These are phyloP conservation scores for Xylariaceae sp. DNA, from an alignment of 2,329 filamentous ascomycete genomes.

Conservation along the genomic window DNA sequence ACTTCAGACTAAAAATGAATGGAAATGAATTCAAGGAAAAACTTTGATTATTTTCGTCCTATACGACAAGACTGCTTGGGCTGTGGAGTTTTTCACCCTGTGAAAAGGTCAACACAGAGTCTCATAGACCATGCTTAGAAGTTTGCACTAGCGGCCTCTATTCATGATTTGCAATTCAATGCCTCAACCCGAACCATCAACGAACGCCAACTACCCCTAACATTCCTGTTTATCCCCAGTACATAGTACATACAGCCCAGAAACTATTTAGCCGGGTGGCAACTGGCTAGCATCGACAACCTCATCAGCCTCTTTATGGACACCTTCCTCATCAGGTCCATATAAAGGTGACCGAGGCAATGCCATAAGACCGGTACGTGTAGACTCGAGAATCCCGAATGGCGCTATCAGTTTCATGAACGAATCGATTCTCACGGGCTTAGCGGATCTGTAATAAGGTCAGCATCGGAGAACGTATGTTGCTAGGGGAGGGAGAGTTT, in stretches of 20 bases:
- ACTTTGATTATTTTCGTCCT: not conserved
- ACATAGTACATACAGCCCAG: not conserved
- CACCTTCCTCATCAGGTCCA: slow-evolving; percentile 59
- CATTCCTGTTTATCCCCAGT: not conserved
- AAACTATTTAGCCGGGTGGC: slow-evolving; percentile 65
- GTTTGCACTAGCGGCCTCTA: slow-evolving; percentile 20
- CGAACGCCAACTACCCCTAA: slow-evolving; percentile 14
- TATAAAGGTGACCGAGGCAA: slow-evolving; percentile 86
- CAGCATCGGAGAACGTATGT: slow-evolving; percentile 12
- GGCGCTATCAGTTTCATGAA: slow-evolving; percentile 94
- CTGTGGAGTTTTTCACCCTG: not conserved
- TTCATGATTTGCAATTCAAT: slow-evolving; percentile 14
- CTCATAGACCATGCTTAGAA: slow-evolving; percentile 7
- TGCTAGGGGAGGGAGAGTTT: not conserved
- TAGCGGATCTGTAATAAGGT: slow-evolving; percentile 63
- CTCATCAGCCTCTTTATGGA: slow-evolving; percentile 82
- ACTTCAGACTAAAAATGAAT: not conserved
- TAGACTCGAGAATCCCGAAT: slow-evolving; percentile 94
- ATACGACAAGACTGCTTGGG: not conserved
- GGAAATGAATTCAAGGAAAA: not conserved
- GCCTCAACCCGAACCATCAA: slow-evolving; percentile 10
- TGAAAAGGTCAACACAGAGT: slow-evolving; percentile 3
- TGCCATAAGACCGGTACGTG: slow-evolving; percentile 93
- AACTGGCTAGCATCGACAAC: slow-evolving; percentile 91
- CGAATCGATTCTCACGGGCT: slow-evolving; percentile 88